phyloP scores from a whole-genome alignment of 306 rosid species.

The barrel medic (Medicago truncatula) region DNA sequence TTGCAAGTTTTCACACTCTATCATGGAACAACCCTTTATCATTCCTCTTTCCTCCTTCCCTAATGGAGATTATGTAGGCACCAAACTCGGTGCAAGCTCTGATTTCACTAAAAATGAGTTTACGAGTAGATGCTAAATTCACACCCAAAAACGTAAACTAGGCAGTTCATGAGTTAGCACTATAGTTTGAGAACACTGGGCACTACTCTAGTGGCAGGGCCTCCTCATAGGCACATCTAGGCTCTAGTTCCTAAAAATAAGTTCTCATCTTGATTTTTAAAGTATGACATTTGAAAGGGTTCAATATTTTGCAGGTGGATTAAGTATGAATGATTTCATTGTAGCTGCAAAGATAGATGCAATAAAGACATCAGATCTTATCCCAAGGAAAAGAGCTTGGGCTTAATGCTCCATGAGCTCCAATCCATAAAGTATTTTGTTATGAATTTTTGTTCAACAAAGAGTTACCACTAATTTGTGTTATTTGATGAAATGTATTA shows the following conservation, averaged over 20 bases:
- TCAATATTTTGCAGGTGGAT: constrained; percentile 78
- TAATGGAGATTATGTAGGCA: neutral
- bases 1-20: neutral
- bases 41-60: no score
- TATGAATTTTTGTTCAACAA: neutral
- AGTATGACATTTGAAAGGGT: constrained; percentile 33
- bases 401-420: constrained; percentile 53
- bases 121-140: no score
- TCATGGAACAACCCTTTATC: no score
- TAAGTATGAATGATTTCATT: constrained; percentile 89
- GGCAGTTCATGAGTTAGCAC: no score
- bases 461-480: constrained; percentile 32
- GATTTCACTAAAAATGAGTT: no score
- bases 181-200: no score
- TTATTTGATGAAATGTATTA: no score
- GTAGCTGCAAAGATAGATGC: constrained; percentile 85
- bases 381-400: constrained; percentile 85
- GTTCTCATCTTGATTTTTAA: neutral
- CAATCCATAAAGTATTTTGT: constrained; percentile 24
- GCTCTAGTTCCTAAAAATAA: neutral
- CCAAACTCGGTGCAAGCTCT: no score
- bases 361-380: constrained; percentile 84
- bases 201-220: no score
- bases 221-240: neutral
- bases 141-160: no score